Base-by-base conservation (phyloP, 176 grass and related monocot genomes). In the Oryza brachyantha region DNA sequence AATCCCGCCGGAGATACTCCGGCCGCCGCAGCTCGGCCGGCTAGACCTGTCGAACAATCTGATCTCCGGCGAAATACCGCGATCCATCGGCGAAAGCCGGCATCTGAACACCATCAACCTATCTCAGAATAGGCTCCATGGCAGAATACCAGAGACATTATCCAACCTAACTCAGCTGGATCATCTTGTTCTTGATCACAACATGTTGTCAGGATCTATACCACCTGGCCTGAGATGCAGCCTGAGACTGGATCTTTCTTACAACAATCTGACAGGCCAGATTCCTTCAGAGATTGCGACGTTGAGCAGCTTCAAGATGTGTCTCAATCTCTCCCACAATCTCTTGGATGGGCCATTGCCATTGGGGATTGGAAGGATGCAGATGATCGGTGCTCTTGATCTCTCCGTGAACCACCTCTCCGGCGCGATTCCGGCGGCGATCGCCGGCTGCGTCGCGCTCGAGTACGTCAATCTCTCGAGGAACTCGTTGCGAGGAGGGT, bases 251-350 rank as follows among this genome's bases (percentile, higher is more conserved):
- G 89, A 96, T 74, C 81, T 95, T 45, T 95, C 93, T 40, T 64
- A 87, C 28, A 95, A 95, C 60, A 72, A 60, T 43, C 58, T 95
- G 16, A 68, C 62, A n/a, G 89, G 89, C 9, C 68, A 41, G n/a
- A 85, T 95, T 55, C 93, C 89, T 46, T 19, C 24, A 6, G 40
- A 83, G 0, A 12, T 87, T 21, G n/a, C 84, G 26, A 40, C 64
- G 38, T 39, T 72, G 38, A 79, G 63, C 28, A 83, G 61, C 54
- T 77, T 88, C 63, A 78, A 89, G 9, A 26, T 89, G 3, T 87
- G 85, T 61, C 86, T 95, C 0, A 88, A 95, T 39, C 77, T 95
- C 28, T 95, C 93, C 26, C 85, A 78, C 86, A 95, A 95, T 75
- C 70, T 87, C 55, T 66, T 92, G 50, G 81, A 95, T 24, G 93